A percentile compares a stretch with the other conserved stretches of the same genome.
phyloP scores from a whole-genome alignment of 495 filamentous ascomycete genomes.

The Neurospora sp. region DNA sequence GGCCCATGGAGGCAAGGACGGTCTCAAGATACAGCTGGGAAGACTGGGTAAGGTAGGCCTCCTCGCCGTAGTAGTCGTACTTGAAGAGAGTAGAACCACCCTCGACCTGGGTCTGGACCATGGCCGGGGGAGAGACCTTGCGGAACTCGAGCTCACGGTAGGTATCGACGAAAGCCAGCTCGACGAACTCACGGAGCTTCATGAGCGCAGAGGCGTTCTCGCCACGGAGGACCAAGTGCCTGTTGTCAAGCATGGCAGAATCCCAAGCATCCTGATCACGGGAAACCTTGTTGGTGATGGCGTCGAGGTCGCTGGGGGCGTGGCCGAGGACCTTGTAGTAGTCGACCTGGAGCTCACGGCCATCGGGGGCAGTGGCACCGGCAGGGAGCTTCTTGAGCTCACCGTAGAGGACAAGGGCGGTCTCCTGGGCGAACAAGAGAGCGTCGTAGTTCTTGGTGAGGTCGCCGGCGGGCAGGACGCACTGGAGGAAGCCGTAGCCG shows the following conservation, averaged over 20 bases:
- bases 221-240: conserved; percentile 85
- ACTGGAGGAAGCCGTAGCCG: conserved; percentile 85
- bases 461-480: conserved; percentile 64
- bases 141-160: conserved; percentile 70
- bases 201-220: conserved; percentile 81
- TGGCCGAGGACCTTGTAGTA: conserved; percentile 80
- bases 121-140: conserved; percentile 86
- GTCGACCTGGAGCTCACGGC: conserved; percentile 90
- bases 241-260: conserved; percentile 74
- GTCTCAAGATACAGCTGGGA: conserved; percentile 98
- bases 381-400: conserved; percentile 79
- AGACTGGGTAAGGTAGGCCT: conserved; percentile 91
- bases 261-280: conserved; percentile 60
- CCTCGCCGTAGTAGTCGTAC: conserved; percentile 89
- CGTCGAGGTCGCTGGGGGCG: conserved; percentile 81
- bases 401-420: conserved; percentile 76
- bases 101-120: conserved; percentile 99
- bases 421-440: conserved; percentile 78
- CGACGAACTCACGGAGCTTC: conserved; percentile 78
- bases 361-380: conserved; percentile 69
- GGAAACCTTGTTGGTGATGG: conserved; percentile 86
- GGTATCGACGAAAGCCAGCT: conserved; percentile 71
- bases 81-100: conserved; percentile 91
- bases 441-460: conserved; percentile 90
- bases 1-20: conserved; percentile 76